phyloP scores from a whole-genome alignment of 2,329 filamentous ascomycete species.

The Fusarium equiseti region DNA sequence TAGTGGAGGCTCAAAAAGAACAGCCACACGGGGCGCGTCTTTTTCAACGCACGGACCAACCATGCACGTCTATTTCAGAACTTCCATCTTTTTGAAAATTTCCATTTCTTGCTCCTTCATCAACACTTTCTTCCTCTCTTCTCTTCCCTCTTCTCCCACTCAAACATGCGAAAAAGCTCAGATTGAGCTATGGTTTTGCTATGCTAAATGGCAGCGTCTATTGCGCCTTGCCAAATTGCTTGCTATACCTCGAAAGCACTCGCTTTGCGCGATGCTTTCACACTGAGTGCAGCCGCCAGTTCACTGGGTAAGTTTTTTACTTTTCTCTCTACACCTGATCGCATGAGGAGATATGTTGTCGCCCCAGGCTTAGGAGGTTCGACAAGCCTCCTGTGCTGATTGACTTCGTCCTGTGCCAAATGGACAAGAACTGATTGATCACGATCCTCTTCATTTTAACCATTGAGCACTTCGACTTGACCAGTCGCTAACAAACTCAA shows the following conservation, averaged over 20 bases:
- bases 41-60: constrained; percentile 41
- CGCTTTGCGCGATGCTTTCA: constrained; percentile 9
- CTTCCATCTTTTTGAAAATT: constrained; percentile 39
- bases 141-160: neutral
- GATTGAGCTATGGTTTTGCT: neutral
- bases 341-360: constrained; percentile 62
- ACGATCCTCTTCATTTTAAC: constrained; percentile 25
- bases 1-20: neutral
- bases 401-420: constrained; percentile 69
- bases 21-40: constrained; percentile 34
- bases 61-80: constrained; percentile 41
- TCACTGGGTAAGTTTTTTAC: constrained; percentile 36
- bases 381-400: constrained; percentile 62
- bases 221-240: neutral
- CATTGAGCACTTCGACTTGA: constrained; percentile 1
- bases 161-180: constrained; percentile 11
- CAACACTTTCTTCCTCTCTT: constrained; percentile 30
- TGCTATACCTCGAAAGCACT: constrained; percentile 21
- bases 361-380: constrained; percentile 63
- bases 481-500: constrained; percentile 41
- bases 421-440: constrained; percentile 62
- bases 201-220: neutral
- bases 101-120: constrained; percentile 44
- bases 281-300: constrained; percentile 8
- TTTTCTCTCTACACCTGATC: constrained; percentile 28